Evolutionary conservation across 208 protist species (phyloP), one percentile per base, ranked within the genome.

Genomic region (Porcisia deanei): DNA sequence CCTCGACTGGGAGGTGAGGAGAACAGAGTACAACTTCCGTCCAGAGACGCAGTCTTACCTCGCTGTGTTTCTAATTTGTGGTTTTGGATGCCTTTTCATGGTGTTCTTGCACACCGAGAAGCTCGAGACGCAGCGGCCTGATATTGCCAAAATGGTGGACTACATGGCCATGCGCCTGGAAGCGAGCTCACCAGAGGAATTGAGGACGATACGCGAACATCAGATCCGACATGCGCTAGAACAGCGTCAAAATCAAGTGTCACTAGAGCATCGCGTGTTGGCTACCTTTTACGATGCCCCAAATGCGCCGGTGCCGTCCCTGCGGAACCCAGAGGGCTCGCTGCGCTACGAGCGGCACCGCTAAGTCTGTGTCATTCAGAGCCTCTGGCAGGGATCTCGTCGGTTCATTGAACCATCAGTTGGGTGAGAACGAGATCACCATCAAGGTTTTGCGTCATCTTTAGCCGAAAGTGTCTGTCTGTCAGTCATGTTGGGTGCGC

Each of bases 1-100:
- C 58, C 85, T 97, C n/a, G 92, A 97, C 75, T 97, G 91, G 91
- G 91, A 97, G 66, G 89, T 95, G 49, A 89, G 91, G 12, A 89
- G 92, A 47, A 97, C 91, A 0, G 91, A 97, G 85, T 97, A 94
- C 79, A 93, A 97, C 79, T 94, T 95, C 66, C 81, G 74, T 8
- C 89, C 90, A 14, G 84, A 91, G 70, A 87, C 88, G 41, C 87
- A 94, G 77, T 82, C 80, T 18, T 83, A 88, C 73, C 25, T 89
- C 12, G 67, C 78, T 12, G 80, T 78, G 5, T 79, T 86, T 64
- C 75, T 92, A 14, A 61, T 92, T 25, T 79, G 87, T 45, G 76
- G 75, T 22, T 91, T 93, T 82, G 4, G 77, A 0, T 79, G 92
- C 53, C 57, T 94, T 14, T 37, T 89, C 43, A 43, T 84, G 2